A percentile compares a stretch with the other conserved stretches of the same genome.
Evolutionary conservation across 1,284 basidiomycete species (phyloP).

Genomic region (Exsudoporus floridanus): DNA sequence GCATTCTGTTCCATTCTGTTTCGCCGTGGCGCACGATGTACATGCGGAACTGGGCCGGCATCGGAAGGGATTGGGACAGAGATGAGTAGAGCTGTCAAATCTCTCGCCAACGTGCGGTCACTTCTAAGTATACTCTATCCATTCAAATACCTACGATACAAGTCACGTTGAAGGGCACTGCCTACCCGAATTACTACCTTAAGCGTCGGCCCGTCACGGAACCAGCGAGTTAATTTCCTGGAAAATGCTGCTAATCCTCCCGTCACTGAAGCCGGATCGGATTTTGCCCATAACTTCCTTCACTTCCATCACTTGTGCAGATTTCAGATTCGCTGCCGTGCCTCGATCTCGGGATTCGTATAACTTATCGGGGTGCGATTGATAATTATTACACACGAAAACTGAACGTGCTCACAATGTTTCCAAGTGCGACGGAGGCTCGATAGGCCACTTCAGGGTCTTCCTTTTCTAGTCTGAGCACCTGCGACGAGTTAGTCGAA

Average conservation of each 20-base stretch:
- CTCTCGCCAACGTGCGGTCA: background rate
- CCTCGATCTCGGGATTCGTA: conserved; percentile 45
- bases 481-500: conserved; percentile 39
- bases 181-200: background rate
- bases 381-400: background rate
- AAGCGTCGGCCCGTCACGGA: conserved; percentile 1
- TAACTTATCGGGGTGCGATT: conserved; percentile 38
- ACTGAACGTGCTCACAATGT: conserved; percentile 60
- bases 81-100: background rate
- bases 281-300: conserved; percentile 42
- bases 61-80: conserved; percentile 5
- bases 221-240: conserved; percentile 46
- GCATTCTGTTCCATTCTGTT: conserved; percentile 60
- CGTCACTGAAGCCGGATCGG: conserved; percentile 51
- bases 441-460: conserved; percentile 89
- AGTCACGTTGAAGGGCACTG: background rate
- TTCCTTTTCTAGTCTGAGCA: conserved; percentile 62
- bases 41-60: conserved; percentile 40
- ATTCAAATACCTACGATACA: background rate
- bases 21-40: conserved; percentile 77
- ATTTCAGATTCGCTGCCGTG: conserved; percentile 38
- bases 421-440: conserved; percentile 83
- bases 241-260: conserved; percentile 52
- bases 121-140: background rate
- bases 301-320: conserved; percentile 39